phyloP scores from a whole-genome alignment of 495 filamentous ascomycete genomes.

The Polyplosphaeria fusca region DNA sequence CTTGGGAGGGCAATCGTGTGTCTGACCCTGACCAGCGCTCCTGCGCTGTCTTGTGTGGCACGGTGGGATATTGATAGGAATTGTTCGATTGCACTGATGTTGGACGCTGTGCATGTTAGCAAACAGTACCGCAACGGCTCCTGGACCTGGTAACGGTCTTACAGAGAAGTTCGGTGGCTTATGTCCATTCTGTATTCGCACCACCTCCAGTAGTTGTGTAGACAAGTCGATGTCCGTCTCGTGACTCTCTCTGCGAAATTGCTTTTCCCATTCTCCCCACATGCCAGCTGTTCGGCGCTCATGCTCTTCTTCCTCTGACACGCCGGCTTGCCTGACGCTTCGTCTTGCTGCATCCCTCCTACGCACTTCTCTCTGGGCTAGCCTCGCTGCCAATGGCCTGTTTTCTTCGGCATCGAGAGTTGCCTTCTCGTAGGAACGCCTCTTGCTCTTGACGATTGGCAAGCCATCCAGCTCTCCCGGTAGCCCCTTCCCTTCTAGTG shows the following conservation, averaged over 20 bases:
- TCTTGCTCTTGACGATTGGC: not conserved
- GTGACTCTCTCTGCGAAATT: slow-evolving; percentile 24
- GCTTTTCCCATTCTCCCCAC: slow-evolving; percentile 59
- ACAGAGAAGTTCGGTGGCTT: slow-evolving; percentile 10
- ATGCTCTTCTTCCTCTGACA: slow-evolving; percentile 48
- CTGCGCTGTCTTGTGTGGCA: slow-evolving; percentile 28
- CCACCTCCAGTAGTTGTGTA: slow-evolving; percentile 23
- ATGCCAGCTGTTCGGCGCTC: slow-evolving; percentile 40
- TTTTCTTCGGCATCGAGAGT: slow-evolving; percentile 66
- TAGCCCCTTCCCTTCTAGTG: slow-evolving; percentile 31
- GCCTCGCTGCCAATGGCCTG: slow-evolving; percentile 69
- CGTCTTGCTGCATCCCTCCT: slow-evolving; percentile 61
- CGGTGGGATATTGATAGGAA: slow-evolving; percentile 32
- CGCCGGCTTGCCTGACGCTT: slow-evolving; percentile 53
- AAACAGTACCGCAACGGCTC: not conserved
- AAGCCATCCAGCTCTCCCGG: slow-evolving; percentile 19
- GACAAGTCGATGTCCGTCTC: slow-evolving; percentile 39
- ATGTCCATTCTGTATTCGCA: slow-evolving; percentile 22
- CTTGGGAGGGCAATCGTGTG: not conserved
- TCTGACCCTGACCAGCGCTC: slow-evolving; percentile 17
- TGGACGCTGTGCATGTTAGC: slow-evolving; percentile 17
- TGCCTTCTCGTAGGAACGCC: slow-evolving; percentile 15
- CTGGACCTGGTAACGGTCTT: not conserved
- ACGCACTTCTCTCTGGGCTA: slow-evolving; percentile 70
- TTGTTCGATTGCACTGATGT: slow-evolving; percentile 13